Conservation (phyloP, 345 rosid genomes). For the Salix brachista region DNA sequence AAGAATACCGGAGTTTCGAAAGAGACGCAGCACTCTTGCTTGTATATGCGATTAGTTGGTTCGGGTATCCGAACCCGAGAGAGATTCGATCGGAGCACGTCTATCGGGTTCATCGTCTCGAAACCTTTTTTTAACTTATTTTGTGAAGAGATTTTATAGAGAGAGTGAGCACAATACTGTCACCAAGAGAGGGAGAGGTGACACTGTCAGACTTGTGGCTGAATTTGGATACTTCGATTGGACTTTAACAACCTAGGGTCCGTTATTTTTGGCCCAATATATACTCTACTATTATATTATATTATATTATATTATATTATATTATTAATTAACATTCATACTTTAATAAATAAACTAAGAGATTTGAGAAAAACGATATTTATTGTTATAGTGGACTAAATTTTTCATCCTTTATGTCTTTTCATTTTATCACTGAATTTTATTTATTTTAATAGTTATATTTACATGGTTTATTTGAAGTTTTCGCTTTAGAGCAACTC, state of each 20-base stretch:
- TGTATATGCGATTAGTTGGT: constrained; percentile 95
- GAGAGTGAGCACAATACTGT: neutral
- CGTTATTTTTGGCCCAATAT: neutral
- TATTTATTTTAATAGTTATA: too few species aligned
- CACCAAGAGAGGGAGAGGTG: neutral
- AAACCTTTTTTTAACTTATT: neutral
- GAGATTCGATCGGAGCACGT: constrained; percentile 85
- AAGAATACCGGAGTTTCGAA: constrained; percentile 77
- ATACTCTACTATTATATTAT: too few species aligned
- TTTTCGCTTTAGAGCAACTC: too few species aligned
- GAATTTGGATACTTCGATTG: neutral
- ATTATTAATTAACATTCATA: too few species aligned
- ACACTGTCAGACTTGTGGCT: neutral
- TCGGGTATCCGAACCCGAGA: constrained; percentile 99
- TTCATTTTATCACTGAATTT: too few species aligned
- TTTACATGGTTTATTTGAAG: too few species aligned
- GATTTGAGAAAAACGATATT: too few species aligned
- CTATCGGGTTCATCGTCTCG: constrained; percentile 49
- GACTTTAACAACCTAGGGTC: neutral
- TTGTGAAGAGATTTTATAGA: neutral
- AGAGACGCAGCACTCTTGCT: constrained; percentile 93
- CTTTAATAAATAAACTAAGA: too few species aligned
- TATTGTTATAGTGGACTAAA: too few species aligned
- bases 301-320: too few species aligned
- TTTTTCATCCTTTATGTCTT: too few species aligned